A percentile compares a stretch with the other conserved stretches of the same genome.
Evolutionary conservation across 176 grass and related monocot genomes (phyloP).

Genomic region (Hordeum vulgare): MorexV3_pseudomolecules_assembly NC_058518.1:74788425-74788924

Average conservation of each 20-base stretch:
- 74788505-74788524: constrained; percentile 91
- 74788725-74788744: not conserved
- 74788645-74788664: constrained; percentile 94
- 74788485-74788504: constrained; percentile 80
- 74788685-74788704: constrained; percentile 26
- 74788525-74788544: constrained; percentile 73
- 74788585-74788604: constrained; percentile 9
- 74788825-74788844: constrained; percentile 46
- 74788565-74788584: constrained; percentile 19
- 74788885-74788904: constrained; percentile 65
- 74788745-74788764: constrained; percentile 2
- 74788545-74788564: not conserved
- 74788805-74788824: constrained; percentile 87
- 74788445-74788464: not conserved
- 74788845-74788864: constrained; percentile 67
- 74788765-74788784: constrained; percentile 94
- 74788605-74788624: constrained; percentile 45
- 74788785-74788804: constrained; percentile 95
- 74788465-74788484: constrained; percentile 30
- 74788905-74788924: constrained; percentile 48
- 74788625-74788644: constrained; percentile 75
- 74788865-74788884: constrained; percentile 72
- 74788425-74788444: not conserved
- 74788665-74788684: constrained; percentile 91
- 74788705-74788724: not conserved